Conservation (phyloP, 1,139 yeast species). For the Saccharomycopsis crataegensis region DNA sequence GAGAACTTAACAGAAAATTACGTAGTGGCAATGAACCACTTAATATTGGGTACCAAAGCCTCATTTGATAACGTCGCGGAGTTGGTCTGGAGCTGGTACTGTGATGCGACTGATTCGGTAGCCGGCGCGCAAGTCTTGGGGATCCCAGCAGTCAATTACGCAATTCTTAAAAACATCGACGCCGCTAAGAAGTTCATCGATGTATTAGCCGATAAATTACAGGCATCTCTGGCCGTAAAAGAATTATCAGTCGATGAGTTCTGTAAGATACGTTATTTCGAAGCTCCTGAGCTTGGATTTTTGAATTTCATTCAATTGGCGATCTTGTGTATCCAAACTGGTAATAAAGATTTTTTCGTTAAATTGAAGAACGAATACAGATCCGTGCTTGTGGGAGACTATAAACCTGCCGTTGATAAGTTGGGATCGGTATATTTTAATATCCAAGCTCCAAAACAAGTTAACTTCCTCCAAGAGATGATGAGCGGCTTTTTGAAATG, state of each 20-base stretch:
- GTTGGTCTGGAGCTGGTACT: conserved; percentile 53
- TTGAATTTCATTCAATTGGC: conserved; percentile 68
- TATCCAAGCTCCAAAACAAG: conserved; percentile 47
- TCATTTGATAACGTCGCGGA: conserved; percentile 28
- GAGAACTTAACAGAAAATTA: conserved; percentile 37
- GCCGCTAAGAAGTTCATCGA: conserved; percentile 36
- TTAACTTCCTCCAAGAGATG: conserved; percentile 71
- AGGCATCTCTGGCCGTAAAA: conserved; percentile 22
- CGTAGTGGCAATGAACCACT: conserved; percentile 33
- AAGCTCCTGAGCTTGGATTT: conserved; percentile 28
- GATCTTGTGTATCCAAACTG: conserved; percentile 52
- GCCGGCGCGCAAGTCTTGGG: conserved; percentile 28
- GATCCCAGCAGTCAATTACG: conserved; percentile 60
- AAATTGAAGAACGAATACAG: conserved; percentile 47
- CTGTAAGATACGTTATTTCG: conserved; percentile 26
- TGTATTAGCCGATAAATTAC: conserved; percentile 30
- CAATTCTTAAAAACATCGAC: conserved; percentile 55
- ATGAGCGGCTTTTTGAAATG: conserved; percentile 65
- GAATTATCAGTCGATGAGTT: conserved; percentile 9
- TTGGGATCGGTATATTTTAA: conserved; percentile 54
- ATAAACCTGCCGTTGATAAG: conserved; percentile 38
- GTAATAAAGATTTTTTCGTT: conserved; percentile 40
- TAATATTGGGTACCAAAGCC: conserved; percentile 49
- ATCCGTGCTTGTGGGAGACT: background rate
- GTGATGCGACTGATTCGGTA: conserved; percentile 36